These are phyloP conservation scores for Saccharum officinarum DNA, from an alignment of 176 grass and related monocot genomes.

Conservation along the genomic window DNA sequence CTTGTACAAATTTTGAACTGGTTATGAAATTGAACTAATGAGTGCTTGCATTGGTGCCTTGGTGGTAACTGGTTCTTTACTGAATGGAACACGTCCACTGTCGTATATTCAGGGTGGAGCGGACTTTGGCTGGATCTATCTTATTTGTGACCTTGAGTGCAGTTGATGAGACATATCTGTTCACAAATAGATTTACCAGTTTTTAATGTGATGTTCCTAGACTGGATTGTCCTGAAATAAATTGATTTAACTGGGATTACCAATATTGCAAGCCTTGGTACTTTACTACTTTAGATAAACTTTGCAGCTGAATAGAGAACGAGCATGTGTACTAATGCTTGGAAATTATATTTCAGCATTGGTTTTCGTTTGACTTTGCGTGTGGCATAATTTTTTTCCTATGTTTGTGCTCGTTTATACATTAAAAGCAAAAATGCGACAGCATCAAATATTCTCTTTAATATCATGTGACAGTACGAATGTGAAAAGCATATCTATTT, in stretches of 20 bases:
- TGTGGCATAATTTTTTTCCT: neutral
- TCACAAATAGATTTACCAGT: conserved; percentile 8
- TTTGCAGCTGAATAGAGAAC: neutral
- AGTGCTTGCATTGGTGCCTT: neutral
- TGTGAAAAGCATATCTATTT: neutral
- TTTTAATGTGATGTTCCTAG: conserved; percentile 12
- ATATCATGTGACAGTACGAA: neutral
- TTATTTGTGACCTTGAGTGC: neutral
- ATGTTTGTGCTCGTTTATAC: neutral
- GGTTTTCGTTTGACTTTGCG: neutral
- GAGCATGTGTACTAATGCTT: neutral
- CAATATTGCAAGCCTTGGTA: conserved; percentile 7
- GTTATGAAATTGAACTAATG: neutral
- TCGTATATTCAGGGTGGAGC: conserved; percentile 10
- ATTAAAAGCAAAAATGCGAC: neutral
- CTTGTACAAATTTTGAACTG: neutral
- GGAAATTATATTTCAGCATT: neutral
- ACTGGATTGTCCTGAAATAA: conserved; percentile 20
- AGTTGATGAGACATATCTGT: neutral
- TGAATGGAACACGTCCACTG: conserved; percentile 20
- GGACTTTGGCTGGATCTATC: neutral
- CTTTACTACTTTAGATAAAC: neutral
- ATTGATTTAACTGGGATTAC: conserved; percentile 3
- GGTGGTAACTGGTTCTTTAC: neutral
- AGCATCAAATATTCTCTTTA: neutral